Base-by-base conservation (phyloP, 176 grass and related monocot genomes). In the Panicum miliaceum region DNA sequence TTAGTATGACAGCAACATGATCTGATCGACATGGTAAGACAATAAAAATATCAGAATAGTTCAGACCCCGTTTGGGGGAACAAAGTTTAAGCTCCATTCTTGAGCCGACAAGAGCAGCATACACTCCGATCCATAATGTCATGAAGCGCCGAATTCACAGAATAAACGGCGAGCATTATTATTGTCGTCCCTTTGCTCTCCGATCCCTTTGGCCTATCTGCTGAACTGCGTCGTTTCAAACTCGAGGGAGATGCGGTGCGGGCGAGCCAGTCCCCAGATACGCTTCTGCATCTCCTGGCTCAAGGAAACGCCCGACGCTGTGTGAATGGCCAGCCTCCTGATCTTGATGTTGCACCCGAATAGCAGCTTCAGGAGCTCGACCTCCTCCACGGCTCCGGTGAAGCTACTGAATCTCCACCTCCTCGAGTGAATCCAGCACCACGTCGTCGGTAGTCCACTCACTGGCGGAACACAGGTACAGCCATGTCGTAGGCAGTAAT, bases 341-440 rank as follows among this genome's bases (percentile, higher is more conserved):
- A 25, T 10, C 25, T 6, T 51, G 16, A 64, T 75, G 22, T 26
- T 42, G 82, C 59, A 64, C 8, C 19, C 12, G 45, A 84, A 41
- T 2, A 75, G n/a, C 5, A 84, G 22, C 45, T 84, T 65, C 45
- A 76, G 22, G 15, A 83, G 36, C 9, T 73, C 54, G 6, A 65
- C 13, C n/a, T 61, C 60, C 3, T 76, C 82, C 2, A 19, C 0
- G 3, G 35, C 20, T 50, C n/a, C 75, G 4, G 59, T 76, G 70
- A 84, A 84, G 34, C 15, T 53, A 40, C 20, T 48, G 45, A 76
- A 76, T 84, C 20, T 84, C 70, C n/a, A 84, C 19, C 23, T 84
- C 82, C 23, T 76, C 59, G 0, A 84, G 82, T 6, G 59, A 84
- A 52, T 65, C 71, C 14, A 84, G 34, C 1, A 3, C 3, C 4